These are phyloP conservation scores for Pythium guiyangense DNA, from an alignment of 352 stramenopile species.

Conservation along the genomic window DNA sequence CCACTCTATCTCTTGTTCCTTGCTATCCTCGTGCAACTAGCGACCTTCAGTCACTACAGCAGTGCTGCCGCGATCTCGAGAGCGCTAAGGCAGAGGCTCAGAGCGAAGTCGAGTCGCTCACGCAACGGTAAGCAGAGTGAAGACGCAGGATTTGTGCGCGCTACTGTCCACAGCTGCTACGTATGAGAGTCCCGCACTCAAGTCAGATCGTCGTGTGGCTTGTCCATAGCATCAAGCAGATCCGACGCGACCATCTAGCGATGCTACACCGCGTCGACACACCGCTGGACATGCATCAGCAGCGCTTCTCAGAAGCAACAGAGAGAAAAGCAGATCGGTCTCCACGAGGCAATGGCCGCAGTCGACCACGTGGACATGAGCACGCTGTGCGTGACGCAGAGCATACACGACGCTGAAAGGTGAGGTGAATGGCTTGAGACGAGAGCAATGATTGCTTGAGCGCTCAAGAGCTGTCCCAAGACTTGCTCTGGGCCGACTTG, in stretches of 20 bases:
- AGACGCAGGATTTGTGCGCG: background rate
- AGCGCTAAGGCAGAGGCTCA: slow-evolving; percentile 25
- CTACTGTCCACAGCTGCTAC: background rate
- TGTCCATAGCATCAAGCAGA: slow-evolving; percentile 23
- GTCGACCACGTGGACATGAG: too few species aligned
- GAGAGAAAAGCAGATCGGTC: too few species aligned
- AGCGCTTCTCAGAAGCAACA: too few species aligned
- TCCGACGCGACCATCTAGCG: slow-evolving; percentile 31
- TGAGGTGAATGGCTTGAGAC: too few species aligned
- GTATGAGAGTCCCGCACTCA: background rate
- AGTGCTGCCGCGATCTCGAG: slow-evolving; percentile 31
- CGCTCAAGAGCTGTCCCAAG: too few species aligned
- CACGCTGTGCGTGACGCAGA: too few species aligned
- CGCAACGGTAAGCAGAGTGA: slow-evolving; percentile 21
- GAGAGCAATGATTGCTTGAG: too few species aligned
- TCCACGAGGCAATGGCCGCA: too few species aligned
- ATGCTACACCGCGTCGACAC: slow-evolving; percentile 32
- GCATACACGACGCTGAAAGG: too few species aligned
- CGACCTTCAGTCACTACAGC: slow-evolving; percentile 31
- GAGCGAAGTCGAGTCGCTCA: slow-evolving; percentile 27
- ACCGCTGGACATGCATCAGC: slow-evolving; percentile 1
- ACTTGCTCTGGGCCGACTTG: too few species aligned
- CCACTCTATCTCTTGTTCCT: background rate
- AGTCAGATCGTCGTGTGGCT: background rate
- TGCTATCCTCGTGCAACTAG: slow-evolving; percentile 8